Conservation (phyloP, 2,329 filamentous ascomycete genomes). For the Fusarium tanahbumbuense region DNA sequence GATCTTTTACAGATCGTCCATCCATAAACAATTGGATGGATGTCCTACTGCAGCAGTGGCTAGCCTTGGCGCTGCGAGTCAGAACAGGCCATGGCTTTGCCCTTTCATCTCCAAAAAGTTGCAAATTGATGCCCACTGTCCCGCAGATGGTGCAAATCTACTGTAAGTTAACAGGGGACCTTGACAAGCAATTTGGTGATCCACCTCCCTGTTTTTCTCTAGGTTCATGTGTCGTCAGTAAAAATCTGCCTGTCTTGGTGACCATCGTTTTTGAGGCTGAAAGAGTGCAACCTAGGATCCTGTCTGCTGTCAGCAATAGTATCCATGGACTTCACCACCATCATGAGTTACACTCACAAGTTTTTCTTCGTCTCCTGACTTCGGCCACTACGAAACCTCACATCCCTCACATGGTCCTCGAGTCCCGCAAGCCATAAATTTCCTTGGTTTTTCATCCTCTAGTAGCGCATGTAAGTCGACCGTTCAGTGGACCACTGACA, state of each 20-base stretch:
- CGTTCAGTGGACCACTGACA: slow-evolving; percentile 35
- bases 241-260: background rate
- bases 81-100: slow-evolving; percentile 18
- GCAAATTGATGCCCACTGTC: slow-evolving; percentile 5
- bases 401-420: slow-evolving; percentile 25
- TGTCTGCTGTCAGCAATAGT: background rate
- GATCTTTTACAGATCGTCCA: background rate
- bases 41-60: background rate
- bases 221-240: slow-evolving; percentile 7
- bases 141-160: slow-evolving; percentile 28
- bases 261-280: background rate
- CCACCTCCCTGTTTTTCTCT: slow-evolving; percentile 28
- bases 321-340: background rate
- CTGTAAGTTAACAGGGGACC: slow-evolving; percentile 14
- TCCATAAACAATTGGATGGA: background rate
- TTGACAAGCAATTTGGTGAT: slow-evolving; percentile 36
- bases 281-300: background rate
- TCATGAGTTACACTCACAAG: background rate
- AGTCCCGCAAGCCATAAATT: slow-evolving; percentile 37
- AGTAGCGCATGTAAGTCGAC: slow-evolving; percentile 39
- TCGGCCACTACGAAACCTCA: slow-evolving; percentile 19
- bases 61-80: slow-evolving; percentile 30
- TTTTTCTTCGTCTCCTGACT: slow-evolving; percentile 1
- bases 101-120: slow-evolving; percentile 20
- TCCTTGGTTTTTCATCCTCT: slow-evolving; percentile 38